Base-by-base conservation (phyloP, 768 basidiomycete species). In the Agrocybe pediades region DNA sequence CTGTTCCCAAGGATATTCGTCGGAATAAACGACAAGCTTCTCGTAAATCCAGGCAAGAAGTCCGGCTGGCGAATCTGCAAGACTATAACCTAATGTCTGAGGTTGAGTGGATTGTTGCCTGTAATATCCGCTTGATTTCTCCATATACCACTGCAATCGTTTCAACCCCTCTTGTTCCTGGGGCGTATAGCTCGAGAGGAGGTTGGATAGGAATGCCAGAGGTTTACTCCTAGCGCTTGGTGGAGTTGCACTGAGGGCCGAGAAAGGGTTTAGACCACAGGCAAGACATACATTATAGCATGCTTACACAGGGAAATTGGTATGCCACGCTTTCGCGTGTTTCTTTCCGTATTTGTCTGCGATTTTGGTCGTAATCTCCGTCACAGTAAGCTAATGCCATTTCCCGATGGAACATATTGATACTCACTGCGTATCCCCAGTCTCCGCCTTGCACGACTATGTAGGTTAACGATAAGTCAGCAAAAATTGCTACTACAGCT, bases 61-160 rank as follows among this genome's bases (percentile, higher is more conserved):
- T 1, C 81, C 85, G 4, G 73, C 74, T 6, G 85, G 85, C 9
- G 83, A 85, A 57, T 86, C 85, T 1, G 79, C 68, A 2, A 86
- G 66, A 9, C 70, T 56, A 57, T 86, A 86, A 0, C 80, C 83
- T 2, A 82, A 59, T 0, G 81, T 82, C 57, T 82, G 81, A 0
- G 81, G 81, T 52, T 75, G 71, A 0, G 80, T 82, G 0, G 73
- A 64, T 54, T 81, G 81, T 46, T 70, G 57, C 7, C 44, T 11
- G 45, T 62, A 67, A 59, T 82, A 82, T 5, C 77, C 81, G 0
- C 41, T 41, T 6, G 73, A 67, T 26, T 66, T 59, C 1, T 51
- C 58, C 11, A 53, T 21, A 57, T 70, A 75, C 63, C 63, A 68
- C 36, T 56, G 25, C 0, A 65, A 59, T 15, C 68, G 61, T 41